Evolutionary conservation across 2,329 filamentous ascomycete species (phyloP).

Genomic region (Verticillium dahliae): DNA sequence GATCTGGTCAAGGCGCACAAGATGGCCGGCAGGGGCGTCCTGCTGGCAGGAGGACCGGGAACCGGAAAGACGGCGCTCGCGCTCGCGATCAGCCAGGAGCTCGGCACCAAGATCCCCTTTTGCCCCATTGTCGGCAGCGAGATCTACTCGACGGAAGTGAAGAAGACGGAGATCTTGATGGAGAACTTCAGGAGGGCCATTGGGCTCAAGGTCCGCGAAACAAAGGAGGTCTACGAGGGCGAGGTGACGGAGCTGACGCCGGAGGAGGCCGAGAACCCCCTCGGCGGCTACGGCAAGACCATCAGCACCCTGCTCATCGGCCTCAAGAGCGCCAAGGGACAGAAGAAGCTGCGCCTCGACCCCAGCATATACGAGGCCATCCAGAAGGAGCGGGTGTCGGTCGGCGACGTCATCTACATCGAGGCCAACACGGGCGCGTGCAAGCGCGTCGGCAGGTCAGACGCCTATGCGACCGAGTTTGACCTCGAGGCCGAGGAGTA

Average conservation of each 20-base stretch:
- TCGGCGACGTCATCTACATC: constrained; percentile 98
- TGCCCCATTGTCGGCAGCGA: constrained; percentile 98
- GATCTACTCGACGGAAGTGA: constrained; percentile 95
- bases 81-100: constrained; percentile 89
- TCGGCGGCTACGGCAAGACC: constrained; percentile 94
- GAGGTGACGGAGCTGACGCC: constrained; percentile 97
- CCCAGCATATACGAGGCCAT: constrained; percentile 99
- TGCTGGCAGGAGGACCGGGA: constrained; percentile 89
- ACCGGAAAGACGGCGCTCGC: constrained; percentile 97
- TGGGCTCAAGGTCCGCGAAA: constrained; percentile 93
- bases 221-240: constrained; percentile 98
- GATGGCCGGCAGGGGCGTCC: constrained; percentile 90
- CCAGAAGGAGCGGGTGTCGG: constrained; percentile 92
- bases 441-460: constrained; percentile 91
- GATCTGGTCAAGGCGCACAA: constrained; percentile 94
- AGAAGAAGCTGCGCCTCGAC: constrained; percentile 94
- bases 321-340: constrained; percentile 89
- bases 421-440: constrained; percentile 98
- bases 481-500: constrained; percentile 98
- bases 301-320: constrained; percentile 94
- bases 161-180: constrained; percentile 99
- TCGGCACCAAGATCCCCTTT: constrained; percentile 97
- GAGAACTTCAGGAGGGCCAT: constrained; percentile 98
- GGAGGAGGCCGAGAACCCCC: constrained; percentile 94
- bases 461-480: constrained; percentile 97